Evolutionary conservation across 2,329 filamentous ascomycete species (phyloP).

Genomic region (Alternaria novae-zelandiae): DNA sequence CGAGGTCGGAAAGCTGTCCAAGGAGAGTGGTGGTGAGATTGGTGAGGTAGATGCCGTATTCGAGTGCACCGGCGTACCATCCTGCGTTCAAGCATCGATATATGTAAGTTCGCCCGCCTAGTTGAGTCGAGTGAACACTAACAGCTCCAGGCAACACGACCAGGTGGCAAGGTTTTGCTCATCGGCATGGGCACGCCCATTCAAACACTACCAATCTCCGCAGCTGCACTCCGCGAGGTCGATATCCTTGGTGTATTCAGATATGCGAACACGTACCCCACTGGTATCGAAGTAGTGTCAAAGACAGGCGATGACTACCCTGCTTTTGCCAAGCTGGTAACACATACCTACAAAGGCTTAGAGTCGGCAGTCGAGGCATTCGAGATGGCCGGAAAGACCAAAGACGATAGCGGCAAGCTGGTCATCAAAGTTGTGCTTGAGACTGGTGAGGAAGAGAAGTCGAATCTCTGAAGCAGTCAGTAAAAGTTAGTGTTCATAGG

Average conservation of each 20-base stretch:
- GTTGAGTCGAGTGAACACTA: not conserved
- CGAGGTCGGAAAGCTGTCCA: constrained; percentile 48
- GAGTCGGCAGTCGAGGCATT: constrained; percentile 69
- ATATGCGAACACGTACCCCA: constrained; percentile 77
- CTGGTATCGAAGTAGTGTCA: constrained; percentile 68
- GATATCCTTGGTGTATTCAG: constrained; percentile 81
- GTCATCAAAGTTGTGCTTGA: constrained; percentile 73
- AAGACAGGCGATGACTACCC: constrained; percentile 60
- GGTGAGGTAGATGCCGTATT: constrained; percentile 73
- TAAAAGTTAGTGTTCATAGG: not conserved
- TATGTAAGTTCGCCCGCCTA: constrained; percentile 56
- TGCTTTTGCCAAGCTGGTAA: constrained; percentile 73
- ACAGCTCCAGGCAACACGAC: constrained; percentile 59
- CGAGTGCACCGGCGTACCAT: constrained; percentile 78
- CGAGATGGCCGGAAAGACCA: constrained; percentile 71
- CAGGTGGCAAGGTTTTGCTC: constrained; percentile 75
- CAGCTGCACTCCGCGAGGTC: constrained; percentile 75
- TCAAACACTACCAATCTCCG: constrained; percentile 75
- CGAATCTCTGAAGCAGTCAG: constrained; percentile 14
- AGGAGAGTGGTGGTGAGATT: constrained; percentile 39
- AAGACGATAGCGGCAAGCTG: constrained; percentile 70
- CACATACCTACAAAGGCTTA: constrained; percentile 72
- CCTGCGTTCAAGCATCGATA: constrained; percentile 76
- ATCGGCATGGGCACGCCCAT: constrained; percentile 82
- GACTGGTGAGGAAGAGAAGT: constrained; percentile 43